phyloP scores from a whole-genome alignment of 495 filamentous ascomycete species.

The Friedmanniomyces simplex region DNA sequence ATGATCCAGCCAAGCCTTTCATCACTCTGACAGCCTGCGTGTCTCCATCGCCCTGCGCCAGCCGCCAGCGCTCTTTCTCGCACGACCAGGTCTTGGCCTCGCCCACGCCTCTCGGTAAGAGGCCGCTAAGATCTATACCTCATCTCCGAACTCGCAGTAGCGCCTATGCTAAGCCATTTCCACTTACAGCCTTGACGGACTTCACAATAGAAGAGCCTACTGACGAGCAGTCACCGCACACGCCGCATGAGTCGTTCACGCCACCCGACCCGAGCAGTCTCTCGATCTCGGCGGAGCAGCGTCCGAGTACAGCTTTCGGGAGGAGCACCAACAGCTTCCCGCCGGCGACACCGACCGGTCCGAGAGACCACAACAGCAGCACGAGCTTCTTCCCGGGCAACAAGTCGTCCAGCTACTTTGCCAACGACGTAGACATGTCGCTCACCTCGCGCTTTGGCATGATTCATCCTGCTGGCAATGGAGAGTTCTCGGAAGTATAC shows the following conservation, averaged over 20 bases:
- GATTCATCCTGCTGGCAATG: conserved; percentile 66
- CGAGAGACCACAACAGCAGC: conserved; percentile 47
- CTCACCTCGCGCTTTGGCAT: conserved; percentile 63
- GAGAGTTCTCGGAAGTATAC: conserved; percentile 89
- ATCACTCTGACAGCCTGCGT: conserved; percentile 13
- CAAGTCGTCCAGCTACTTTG: conserved; percentile 38
- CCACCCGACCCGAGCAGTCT: conserved; percentile 74
- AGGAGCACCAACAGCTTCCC: conserved; percentile 41
- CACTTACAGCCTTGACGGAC: conserved; percentile 1
- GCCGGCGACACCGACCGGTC: conserved; percentile 71
- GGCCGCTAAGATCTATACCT: conserved; percentile 30
- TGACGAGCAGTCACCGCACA: conserved; percentile 56
- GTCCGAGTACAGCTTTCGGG: conserved; percentile 27
- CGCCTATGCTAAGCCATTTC: conserved; percentile 3
- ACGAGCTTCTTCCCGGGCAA: conserved; percentile 34
- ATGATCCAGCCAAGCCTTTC: conserved; percentile 7
- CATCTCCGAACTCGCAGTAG: not conserved
- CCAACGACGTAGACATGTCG: conserved; percentile 57
- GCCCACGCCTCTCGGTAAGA: conserved; percentile 24
- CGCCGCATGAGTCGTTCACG: conserved; percentile 62
- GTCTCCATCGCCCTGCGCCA: conserved; percentile 6
- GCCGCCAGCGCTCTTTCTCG: conserved; percentile 5
- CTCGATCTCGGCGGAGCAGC: conserved; percentile 56
- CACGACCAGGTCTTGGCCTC: not conserved
- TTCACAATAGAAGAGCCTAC: not conserved